These are phyloP conservation scores for Cadophora gregata DNA, from an alignment of 2,329 filamentous ascomycete genomes.

Conservation along the genomic window DNA sequence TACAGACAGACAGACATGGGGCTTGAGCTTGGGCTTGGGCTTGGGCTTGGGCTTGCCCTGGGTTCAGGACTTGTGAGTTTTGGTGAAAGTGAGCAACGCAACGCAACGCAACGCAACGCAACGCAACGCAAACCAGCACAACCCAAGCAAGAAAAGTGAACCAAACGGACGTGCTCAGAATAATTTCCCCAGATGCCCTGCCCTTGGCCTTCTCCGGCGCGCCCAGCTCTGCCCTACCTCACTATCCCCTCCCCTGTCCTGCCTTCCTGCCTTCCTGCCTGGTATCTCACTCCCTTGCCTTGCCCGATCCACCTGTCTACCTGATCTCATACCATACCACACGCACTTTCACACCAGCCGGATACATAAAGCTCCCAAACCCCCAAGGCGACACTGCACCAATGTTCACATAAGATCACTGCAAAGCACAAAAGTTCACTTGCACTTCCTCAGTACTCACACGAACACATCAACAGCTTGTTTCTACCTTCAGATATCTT, in stretches of 20 bases:
- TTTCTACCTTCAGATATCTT: constrained; percentile 20
- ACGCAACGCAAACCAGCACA: too few relatives aligned
- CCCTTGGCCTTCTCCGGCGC: background rate
- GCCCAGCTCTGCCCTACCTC: constrained; percentile 3
- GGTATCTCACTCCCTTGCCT: background rate
- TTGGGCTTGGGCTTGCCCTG: background rate
- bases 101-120: too few relatives aligned
- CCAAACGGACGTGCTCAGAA: constrained; percentile 16
- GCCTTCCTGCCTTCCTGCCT: background rate
- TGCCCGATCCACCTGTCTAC: background rate
- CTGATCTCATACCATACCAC: constrained; percentile 4
- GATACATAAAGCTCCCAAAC: constrained; percentile 39
- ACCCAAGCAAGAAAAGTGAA: too few relatives aligned
- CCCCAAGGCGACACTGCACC: constrained; percentile 25
- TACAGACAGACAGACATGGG: too few relatives aligned
- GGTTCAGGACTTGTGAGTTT: constrained; percentile 4
- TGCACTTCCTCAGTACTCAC: constrained; percentile 10
- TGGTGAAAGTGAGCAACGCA: background rate
- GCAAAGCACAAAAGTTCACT: constrained; percentile 24
- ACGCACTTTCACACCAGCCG: constrained; percentile 12
- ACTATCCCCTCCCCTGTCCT: background rate
- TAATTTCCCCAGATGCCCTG: constrained; percentile 41
- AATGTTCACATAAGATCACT: constrained; percentile 21
- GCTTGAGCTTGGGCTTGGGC: background rate
- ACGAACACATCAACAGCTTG: constrained; percentile 22